These are phyloP conservation scores for Metarhizium robertsii DNA, from an alignment of 2,329 filamentous ascomycete genomes.

Conservation along the genomic window DNA sequence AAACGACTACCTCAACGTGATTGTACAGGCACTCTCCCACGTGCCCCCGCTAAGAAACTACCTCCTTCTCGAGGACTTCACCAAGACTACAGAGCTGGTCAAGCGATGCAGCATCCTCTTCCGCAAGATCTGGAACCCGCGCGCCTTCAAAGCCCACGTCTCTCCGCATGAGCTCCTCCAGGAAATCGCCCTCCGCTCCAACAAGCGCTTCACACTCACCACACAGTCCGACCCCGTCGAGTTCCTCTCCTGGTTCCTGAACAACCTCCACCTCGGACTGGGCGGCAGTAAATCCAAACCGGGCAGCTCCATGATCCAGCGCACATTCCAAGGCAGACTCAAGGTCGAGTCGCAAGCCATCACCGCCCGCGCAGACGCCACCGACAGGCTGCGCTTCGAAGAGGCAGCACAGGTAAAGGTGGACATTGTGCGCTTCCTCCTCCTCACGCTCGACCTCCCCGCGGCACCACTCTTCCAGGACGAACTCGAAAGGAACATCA, in stretches of 20 bases:
- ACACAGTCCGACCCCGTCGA: constrained; percentile 92
- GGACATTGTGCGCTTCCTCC: constrained; percentile 71
- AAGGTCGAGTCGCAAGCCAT: constrained; percentile 92
- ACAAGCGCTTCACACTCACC: constrained; percentile 86
- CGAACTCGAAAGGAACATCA: constrained; percentile 89
- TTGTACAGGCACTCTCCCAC: constrained; percentile 85
- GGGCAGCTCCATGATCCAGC: constrained; percentile 77
- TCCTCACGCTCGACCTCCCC: constrained; percentile 88
- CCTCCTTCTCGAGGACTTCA: constrained; percentile 79
- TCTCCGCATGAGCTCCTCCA: constrained; percentile 95
- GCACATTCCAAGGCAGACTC: constrained; percentile 85
- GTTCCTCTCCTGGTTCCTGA: constrained; percentile 95
- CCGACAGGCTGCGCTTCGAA: constrained; percentile 85
- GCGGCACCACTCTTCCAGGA: constrained; percentile 92
- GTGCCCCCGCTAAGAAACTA: constrained; percentile 84
- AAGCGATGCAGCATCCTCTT: constrained; percentile 83
- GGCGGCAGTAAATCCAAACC: constrained; percentile 85
- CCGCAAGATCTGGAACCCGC: constrained; percentile 96
- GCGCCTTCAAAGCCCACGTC: constrained; percentile 92
- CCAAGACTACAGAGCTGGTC: constrained; percentile 64
- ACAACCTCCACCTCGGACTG: constrained; percentile 84
- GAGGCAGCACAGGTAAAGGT: constrained; percentile 76
- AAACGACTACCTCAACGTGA: constrained; percentile 96
- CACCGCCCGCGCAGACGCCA: constrained; percentile 78
- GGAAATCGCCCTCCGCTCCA: constrained; percentile 82